Base-by-base conservation (phyloP, 1,139 yeast genomes). In the Hyphopichia pseudoburtonii region DNA sequence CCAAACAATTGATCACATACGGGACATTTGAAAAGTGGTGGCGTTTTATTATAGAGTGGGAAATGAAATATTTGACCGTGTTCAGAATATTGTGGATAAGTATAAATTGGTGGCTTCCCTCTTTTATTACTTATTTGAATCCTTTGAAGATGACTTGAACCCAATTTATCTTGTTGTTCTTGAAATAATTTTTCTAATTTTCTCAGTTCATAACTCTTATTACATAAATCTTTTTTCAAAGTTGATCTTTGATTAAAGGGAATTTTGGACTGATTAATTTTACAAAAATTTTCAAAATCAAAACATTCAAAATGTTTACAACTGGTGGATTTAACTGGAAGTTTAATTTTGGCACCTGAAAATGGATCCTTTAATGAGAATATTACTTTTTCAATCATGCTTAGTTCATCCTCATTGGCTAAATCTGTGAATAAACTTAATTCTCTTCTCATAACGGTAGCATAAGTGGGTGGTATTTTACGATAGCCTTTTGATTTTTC, bases 241-340 rank as follows among this genome's bases (percentile, higher is more conserved):
- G 60, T 44, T 14, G 46, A 48, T 38, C 48, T 52, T 8, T 64
- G 56, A 0, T 68, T 67, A 4, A 45, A 40, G 4, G 71, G 63
- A 3, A 71, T 57, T 30, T 57, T 62, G 16, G 8, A 11, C 19
- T 23, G 19, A 45, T 68, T 64, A 45, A 66, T 67, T 10, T 57
- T 39, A 48, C 77, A 71, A 41, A 71, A 71, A 37, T 57, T 66
- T 11, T 68, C 70, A 43, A 64, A 69, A 44, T 71, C 77, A 52
- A 71, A 71, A 48, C 77, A 70, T 49, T 70, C 76, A 44, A 71
- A 70, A 47, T 71, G 77, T 23, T 48, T 47, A 44, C 77, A 71
- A 2, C 45, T 42, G 9, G 48, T 43, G 3, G 75, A 60, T 45
- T 68, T 70, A 2, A 71, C 69, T 1, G 77, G 77, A 7, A 70